phyloP scores from a whole-genome alignment of 768 basidiomycete species.

The Boletus rubescentipes region DNA sequence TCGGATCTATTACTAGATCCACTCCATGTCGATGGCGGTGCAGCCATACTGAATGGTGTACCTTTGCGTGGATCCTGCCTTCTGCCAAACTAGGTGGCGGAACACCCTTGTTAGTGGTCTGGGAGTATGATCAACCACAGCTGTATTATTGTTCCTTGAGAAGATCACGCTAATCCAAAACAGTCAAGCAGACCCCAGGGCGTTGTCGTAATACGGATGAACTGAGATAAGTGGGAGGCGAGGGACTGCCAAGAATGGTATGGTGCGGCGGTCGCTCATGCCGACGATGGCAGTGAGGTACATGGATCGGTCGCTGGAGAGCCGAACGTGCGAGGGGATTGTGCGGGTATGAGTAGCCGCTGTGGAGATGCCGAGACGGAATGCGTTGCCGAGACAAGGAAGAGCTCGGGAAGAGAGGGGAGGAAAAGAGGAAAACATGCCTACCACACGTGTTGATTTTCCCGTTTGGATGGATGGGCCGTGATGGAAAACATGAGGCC shows the following conservation, averaged over 20 bases:
- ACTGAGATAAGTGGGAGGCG: neutral
- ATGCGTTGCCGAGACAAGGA: conserved; percentile 5
- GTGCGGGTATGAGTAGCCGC: conserved; percentile 12
- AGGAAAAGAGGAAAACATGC: conserved; percentile 24
- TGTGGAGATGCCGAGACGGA: conserved; percentile 7
- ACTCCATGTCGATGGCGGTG: neutral
- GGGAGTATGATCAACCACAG: neutral
- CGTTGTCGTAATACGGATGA: neutral
- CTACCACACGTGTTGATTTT: conserved; percentile 22
- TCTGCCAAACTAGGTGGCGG: neutral
- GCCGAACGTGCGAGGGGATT: conserved; percentile 4
- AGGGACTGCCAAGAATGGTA: neutral
- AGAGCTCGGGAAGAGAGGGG: conserved; percentile 10
- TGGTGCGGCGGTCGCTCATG: neutral
- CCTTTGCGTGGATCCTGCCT: neutral
- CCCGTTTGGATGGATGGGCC: conserved; percentile 16
- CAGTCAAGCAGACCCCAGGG: neutral
- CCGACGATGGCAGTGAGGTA: conserved; percentile 5
- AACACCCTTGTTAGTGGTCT: neutral
- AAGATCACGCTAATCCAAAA: conserved; percentile 1
- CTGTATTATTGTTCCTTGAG: neutral
- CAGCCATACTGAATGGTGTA: neutral
- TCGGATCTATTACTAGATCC: neutral
- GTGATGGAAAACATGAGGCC: conserved; percentile 21
- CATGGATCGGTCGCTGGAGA: neutral